Evolutionary conservation across 2,329 filamentous ascomycete genomes (phyloP), one percentile per base, ranked within the genome.

Genomic region (Trichoderma atrobrunneum): DNA sequence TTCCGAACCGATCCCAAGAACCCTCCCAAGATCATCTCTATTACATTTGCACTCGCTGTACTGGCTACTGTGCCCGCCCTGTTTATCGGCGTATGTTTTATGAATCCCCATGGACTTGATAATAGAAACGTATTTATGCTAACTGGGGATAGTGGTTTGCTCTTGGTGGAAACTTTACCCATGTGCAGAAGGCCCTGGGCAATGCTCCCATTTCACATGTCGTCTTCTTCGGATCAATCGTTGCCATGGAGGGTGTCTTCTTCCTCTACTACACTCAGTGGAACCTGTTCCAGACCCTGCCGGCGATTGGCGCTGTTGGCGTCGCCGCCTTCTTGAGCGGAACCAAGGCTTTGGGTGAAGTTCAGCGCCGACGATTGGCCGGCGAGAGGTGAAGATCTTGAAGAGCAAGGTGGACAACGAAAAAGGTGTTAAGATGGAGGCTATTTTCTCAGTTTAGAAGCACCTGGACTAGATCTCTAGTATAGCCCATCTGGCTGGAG

Each of bases 261-360:
- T 95, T 96, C 85, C 84, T 97, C 76, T 99, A 99, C 87, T 98
- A 98, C 84, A 92, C 89, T 68, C 89, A 85, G 79, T 98, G 95
- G 95, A 97, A 91, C 79, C 86, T 99, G 60, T 97, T 98, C 87
- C 92, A 97, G 85, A 90, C 90, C 16, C 86, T 99, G 64, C 95
- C 94, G 5, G 90, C 90, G 30, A 90, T 92, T 69, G 86, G 86
- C 39, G 83, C 90, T 57, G 88, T 96, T 34, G 90, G 91, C 18
- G 82, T 88, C 30, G 88, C 94, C 70, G 89, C 93, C 12, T 93
- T 97, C 79, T 82, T 98, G 74, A 97, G 93, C 80, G 96, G 96
- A 71, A 94, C 92, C 79, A 91, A 94, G 81, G 96, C 96, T 6
- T 85, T 99, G 76, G 92, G 93, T 64, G 96, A 99, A 85, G 95